A percentile compares a stretch with the other conserved stretches of the same genome.
phyloP scores from a whole-genome alignment of 192 early-diverging fungal genomes.

The Phycomyces nitens region DNA sequence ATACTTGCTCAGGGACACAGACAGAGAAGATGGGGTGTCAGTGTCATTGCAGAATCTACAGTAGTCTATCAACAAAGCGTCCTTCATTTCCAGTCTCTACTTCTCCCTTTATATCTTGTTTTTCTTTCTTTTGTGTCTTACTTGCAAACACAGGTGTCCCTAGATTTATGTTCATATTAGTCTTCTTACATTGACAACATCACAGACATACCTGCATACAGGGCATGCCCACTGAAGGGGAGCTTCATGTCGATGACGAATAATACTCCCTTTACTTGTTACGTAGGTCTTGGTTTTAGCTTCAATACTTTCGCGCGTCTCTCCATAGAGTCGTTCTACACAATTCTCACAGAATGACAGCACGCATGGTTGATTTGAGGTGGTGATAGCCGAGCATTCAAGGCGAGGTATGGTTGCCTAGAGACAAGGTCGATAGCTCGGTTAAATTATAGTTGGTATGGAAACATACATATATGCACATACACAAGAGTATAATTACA shows the following conservation, averaged over 20 bases:
- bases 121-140: background rate
- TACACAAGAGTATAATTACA: no score
- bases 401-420: background rate
- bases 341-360: constrained; percentile 1
- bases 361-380: background rate
- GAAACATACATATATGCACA: no score
- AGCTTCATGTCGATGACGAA: background rate
- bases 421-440: no score
- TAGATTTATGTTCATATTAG: constrained; percentile 2
- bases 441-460: no score
- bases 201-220: background rate
- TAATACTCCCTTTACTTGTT: background rate
- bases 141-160: background rate
- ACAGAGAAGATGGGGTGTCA: background rate
- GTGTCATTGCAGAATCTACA: background rate
- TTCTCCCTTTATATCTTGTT: background rate
- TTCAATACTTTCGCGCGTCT: background rate
- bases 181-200: background rate
- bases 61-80: background rate
- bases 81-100: background rate
- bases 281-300: background rate
- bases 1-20: background rate
- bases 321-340: background rate
- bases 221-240: background rate
- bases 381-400: background rate